Percentiles rank a stretch among this genome's conserved stretches.
phyloP scores from a whole-genome alignment of 2,329 filamentous ascomycete species.

The Colletotrichum sublineola region DNA sequence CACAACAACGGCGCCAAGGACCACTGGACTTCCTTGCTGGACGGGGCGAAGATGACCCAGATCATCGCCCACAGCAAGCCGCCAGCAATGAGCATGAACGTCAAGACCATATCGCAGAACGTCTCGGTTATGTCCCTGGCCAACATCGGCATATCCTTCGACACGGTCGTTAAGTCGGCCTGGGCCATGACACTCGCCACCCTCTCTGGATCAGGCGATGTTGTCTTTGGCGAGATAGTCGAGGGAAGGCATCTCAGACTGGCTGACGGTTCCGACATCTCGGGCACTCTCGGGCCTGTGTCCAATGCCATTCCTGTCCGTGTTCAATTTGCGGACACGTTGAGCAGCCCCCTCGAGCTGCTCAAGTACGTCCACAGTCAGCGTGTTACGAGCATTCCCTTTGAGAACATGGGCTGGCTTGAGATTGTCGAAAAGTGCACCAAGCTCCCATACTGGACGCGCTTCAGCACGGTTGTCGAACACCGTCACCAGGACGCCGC shows the following conservation, averaged over 20 bases:
- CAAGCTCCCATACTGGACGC: slow-evolving; percentile 65
- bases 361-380: slow-evolving; percentile 64
- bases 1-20: slow-evolving; percentile 55
- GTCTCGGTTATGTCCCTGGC: slow-evolving; percentile 57
- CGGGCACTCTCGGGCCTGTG: slow-evolving; percentile 61
- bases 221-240: slow-evolving; percentile 69
- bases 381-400: slow-evolving; percentile 60
- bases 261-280: slow-evolving; percentile 67
- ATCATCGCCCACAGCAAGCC: slow-evolving; percentile 59
- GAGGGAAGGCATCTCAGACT: slow-evolving; percentile 61
- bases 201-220: slow-evolving; percentile 62
- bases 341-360: slow-evolving; percentile 62
- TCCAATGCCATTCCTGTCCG: slow-evolving; percentile 64
- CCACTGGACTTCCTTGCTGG: slow-evolving; percentile 62
- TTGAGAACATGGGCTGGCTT: slow-evolving; percentile 64
- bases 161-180: slow-evolving; percentile 68
- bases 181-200: slow-evolving; percentile 69
- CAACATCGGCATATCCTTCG: slow-evolving; percentile 61
- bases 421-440: slow-evolving; percentile 68
- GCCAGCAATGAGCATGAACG: slow-evolving; percentile 53
- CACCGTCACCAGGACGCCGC: slow-evolving; percentile 61
- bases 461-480: slow-evolving; percentile 67
- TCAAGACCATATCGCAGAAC: slow-evolving; percentile 56
- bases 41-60: slow-evolving; percentile 61
- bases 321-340: slow-evolving; percentile 58